Base-by-base conservation (phyloP, 164 flowering plant genomes). In the Nymphaea thermarum region DNA sequence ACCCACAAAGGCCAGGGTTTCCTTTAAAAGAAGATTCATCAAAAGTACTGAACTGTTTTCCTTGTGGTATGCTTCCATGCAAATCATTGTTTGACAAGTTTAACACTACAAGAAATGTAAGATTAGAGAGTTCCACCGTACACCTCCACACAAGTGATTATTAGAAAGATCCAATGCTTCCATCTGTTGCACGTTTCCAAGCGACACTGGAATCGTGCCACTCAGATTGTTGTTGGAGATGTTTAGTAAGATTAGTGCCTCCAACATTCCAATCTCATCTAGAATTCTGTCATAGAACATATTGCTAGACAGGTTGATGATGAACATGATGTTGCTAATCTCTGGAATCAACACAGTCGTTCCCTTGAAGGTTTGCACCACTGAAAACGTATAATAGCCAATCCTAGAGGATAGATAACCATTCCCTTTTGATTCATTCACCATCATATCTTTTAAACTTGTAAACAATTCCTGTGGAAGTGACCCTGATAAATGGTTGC, bases 401-500 rank as follows among this genome's bases (percentile, higher is more conserved):
- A 47, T 2, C 3, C 55, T 12, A 25, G 36, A 4, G 12, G 12
- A 2, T 3, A 47, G 14, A 51, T 10, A 51, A 51, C 8, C 57
- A 51, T 47, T 12, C 55, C 7, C 3, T 12, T 47, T 7, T 47
- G 57, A 51, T 8, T 51, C 3, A 4, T 8, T 2, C 57, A 51
- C 57, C 57, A 8, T 51, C 57, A 51, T 51, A 15, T 10, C 3
- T 3, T 4, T 2, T 0, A 51, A 15, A 15, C 14, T 51, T 51
- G 57, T 8, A 51, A 51, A 7, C 3, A 51, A 15, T 51, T 51
- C 12, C 8, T 10, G 14, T 51, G 77, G 75, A 4, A 85, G n/a
- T 2, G 7, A 18, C 3, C 89, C 94, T 43, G 7, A 73, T 65
- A 88, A 84, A 6, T 74, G 61, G 69, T 85, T 88, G 6, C 42